These are phyloP conservation scores for Starmerella davenportii DNA, from an alignment of 805 yeast genomes.

Conservation along the genomic window DNA sequence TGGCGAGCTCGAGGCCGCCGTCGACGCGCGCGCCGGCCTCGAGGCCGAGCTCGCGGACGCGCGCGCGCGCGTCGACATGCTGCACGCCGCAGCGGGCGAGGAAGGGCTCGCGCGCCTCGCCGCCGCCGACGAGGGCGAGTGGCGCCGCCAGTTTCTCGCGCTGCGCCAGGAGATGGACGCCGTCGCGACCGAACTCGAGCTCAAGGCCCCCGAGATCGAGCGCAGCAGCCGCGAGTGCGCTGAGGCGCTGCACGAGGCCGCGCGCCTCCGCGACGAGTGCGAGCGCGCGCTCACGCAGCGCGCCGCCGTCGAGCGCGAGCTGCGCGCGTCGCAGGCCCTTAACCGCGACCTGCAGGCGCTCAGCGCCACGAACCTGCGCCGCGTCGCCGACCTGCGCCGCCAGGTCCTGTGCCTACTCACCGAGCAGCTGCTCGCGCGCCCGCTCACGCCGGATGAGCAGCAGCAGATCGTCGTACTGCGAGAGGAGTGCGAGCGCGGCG, in stretches of 20 bases:
- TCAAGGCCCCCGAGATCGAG: constrained; percentile 53
- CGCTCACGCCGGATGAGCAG: constrained; percentile 44
- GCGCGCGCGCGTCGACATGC: constrained; percentile 29
- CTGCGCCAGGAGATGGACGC: constrained; percentile 53
- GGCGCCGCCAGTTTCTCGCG: constrained; percentile 50
- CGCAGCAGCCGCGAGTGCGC: constrained; percentile 5
- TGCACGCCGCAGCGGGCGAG: neutral
- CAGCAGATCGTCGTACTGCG: constrained; percentile 43
- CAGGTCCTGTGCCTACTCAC: constrained; percentile 64
- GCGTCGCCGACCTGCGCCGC: constrained; percentile 55
- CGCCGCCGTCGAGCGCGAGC: constrained; percentile 23
- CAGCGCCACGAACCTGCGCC: constrained; percentile 32
- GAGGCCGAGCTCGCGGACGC: constrained; percentile 32
- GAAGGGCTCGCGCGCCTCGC: neutral
- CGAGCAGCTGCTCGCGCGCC: constrained; percentile 37
- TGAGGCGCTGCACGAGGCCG: constrained; percentile 32
- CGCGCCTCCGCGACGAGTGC: constrained; percentile 38
- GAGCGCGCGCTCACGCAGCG: constrained; percentile 26
- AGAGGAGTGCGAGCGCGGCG: constrained; percentile 17
- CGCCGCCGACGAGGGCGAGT: constrained; percentile 26
- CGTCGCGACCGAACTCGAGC: constrained; percentile 59
- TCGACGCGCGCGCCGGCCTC: constrained; percentile 40
- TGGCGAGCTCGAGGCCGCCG: constrained; percentile 23
- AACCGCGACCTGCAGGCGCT: constrained; percentile 32
- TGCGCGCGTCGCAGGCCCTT: constrained; percentile 21